Evolutionary conservation across 768 basidiomycete species (phyloP), one percentile per base, ranked within the genome.

Genomic region (Mycena vulgaris): DNA sequence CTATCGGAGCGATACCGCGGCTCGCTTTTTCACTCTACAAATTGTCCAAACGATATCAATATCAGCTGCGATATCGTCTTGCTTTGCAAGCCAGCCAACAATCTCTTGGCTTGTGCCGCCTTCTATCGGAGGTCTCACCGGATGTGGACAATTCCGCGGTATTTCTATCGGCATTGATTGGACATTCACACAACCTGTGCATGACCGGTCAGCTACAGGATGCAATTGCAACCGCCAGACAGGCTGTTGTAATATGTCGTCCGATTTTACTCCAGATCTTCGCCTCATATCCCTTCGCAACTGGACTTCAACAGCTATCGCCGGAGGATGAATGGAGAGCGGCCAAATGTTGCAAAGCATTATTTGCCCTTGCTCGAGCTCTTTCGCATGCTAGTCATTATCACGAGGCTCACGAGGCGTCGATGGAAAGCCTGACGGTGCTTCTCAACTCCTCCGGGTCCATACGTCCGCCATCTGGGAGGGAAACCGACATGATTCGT

Each of bases 11-110:
- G 2, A 23, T 45, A 17, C 57, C 55, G n/a, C 48, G 58, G 14
- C 56, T 71, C 14, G 52, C 33, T 9, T 27, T 31, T 31, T 14
- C 61, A 1, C 53, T 70, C 2, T 21, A 11, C 16, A 19, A 3
- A 6, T 30, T 71, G 2, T 56, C 64, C 1, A 49, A n/a, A 5
- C 58, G 35, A 35, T 57, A 63, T 16, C 55, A 49, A 5, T 1
- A 11, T 19, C 52, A 55, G 19, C n/a, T 23, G 7, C 66, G 28
- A 40, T 35, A 55, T n/a, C 30, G 33, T 13, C 21, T 27, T 33
- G 66, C 66, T 2, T 21, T 68, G 37, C 27, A 52, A 14, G 63
- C 62, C 49, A 64, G 47, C 57, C 40, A 69, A 17, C 48, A 69
- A 33, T 49, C 68, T 11, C 39, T 64, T 31, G 55, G 42, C 13